Evolutionary conservation across 805 yeast genomes (phyloP).

Genomic region (Lipomyces japonicus): DNA sequence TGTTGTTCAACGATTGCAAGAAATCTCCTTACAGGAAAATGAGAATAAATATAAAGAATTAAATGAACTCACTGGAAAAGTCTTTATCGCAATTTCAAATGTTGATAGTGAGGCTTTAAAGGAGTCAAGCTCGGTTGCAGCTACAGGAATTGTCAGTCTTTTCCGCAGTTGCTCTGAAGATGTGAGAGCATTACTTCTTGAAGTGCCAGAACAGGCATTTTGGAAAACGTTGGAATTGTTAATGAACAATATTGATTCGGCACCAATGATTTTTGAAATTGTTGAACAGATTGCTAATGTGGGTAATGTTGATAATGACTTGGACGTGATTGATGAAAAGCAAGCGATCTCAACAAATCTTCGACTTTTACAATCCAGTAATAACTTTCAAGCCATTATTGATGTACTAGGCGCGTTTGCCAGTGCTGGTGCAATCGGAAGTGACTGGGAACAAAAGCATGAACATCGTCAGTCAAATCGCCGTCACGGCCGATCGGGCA

Average conservation of each 20-base stretch:
- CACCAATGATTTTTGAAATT: constrained; percentile 18
- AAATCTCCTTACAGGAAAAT: background rate
- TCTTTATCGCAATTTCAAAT: constrained; percentile 11
- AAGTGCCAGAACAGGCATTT: constrained; percentile 22
- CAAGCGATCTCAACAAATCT: constrained; percentile 1
- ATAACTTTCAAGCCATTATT: constrained; percentile 29
- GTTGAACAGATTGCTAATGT: constrained; percentile 18
- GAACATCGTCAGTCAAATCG: constrained; percentile 12
- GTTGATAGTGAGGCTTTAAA: constrained; percentile 11
- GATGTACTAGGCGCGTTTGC: constrained; percentile 32
- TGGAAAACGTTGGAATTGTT: constrained; percentile 27
- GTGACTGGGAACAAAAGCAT: constrained; percentile 26
- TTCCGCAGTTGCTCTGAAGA: constrained; percentile 14
- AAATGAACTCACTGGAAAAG: constrained; percentile 1
- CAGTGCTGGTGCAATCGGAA: constrained; percentile 26
- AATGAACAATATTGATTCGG: constrained; percentile 23
- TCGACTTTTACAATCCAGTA: constrained; percentile 11
- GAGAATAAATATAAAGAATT: constrained; percentile 1
- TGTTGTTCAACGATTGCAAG: constrained; percentile 11
- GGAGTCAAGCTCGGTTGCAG: constrained; percentile 7
- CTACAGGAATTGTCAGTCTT: constrained; percentile 13
- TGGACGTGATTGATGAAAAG: constrained; percentile 6
- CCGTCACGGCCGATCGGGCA: constrained; percentile 14
- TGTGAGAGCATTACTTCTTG: constrained; percentile 8
- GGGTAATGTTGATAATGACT: constrained; percentile 5